Conservation (phyloP, 192 early-diverging fungal species). For the Coemansia sp. region DNA sequence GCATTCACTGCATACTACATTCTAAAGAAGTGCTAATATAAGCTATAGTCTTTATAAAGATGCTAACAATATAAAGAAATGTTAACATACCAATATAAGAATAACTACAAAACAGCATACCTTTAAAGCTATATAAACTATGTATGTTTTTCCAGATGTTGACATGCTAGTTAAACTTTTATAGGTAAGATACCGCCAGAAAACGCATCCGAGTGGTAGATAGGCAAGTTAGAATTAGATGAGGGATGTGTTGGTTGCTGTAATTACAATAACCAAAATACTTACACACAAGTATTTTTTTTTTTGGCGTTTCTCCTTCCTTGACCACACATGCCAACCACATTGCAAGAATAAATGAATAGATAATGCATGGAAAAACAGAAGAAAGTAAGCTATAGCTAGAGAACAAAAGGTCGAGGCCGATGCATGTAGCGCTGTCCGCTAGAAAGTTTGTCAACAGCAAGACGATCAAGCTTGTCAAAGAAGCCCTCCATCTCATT, state of each 20-base stretch:
- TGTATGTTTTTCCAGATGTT: too few species aligned
- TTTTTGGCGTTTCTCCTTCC: background rate
- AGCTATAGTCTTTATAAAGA: too few species aligned
- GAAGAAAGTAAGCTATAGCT: slow-evolving; percentile 9
- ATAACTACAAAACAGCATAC: too few species aligned
- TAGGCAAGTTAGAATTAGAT: background rate
- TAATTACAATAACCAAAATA: background rate
- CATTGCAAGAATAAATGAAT: background rate
- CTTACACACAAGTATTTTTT: background rate
- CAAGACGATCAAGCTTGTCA: slow-evolving; percentile 23
- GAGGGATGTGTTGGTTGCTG: background rate
- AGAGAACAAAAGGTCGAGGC: slow-evolving; percentile 5
- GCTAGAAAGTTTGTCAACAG: slow-evolving; percentile 25
- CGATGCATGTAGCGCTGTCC: slow-evolving; percentile 28
- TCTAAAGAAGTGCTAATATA: too few species aligned
- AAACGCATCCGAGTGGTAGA: background rate
- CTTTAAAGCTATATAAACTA: too few species aligned
- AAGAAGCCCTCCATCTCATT: slow-evolving; percentile 43
- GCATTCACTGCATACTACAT: too few species aligned
- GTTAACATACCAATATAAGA: too few species aligned
- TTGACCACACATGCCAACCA: background rate
- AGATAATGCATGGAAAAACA: background rate
- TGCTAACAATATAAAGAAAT: too few species aligned
- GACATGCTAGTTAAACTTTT: too few species aligned
- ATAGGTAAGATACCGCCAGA: too few species aligned